phyloP scores from a whole-genome alignment of 2,329 filamentous ascomycete species.

The Ramularia endophylla region DNA sequence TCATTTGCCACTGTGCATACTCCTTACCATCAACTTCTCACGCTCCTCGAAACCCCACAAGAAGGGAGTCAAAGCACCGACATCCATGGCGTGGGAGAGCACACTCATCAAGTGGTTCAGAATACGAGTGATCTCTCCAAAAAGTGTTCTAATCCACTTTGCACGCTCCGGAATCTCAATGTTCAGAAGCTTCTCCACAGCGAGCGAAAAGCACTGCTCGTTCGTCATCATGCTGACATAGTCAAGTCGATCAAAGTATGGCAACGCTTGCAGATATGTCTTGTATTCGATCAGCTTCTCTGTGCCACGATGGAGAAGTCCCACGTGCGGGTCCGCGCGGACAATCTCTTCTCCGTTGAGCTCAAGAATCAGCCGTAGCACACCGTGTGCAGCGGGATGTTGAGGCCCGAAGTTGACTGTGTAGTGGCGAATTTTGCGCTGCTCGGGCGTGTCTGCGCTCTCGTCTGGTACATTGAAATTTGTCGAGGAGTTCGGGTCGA shows the following conservation, averaged over 20 bases:
- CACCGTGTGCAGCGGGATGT: slow-evolving; percentile 96
- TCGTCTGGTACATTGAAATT: slow-evolving; percentile 40
- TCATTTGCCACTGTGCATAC: not conserved
- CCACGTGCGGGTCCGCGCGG: slow-evolving; percentile 93
- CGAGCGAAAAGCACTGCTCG: slow-evolving; percentile 93
- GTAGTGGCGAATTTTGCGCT: slow-evolving; percentile 94
- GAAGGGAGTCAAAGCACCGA: slow-evolving; percentile 96
- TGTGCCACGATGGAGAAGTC: slow-evolving; percentile 89
- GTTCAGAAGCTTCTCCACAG: slow-evolving; percentile 96
- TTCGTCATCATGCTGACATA: slow-evolving; percentile 99
- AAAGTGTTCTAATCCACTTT: slow-evolving; percentile 95
- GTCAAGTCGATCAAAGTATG: slow-evolving; percentile 97
- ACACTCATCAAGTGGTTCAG: slow-evolving; percentile 99
- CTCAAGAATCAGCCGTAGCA: slow-evolving; percentile 95
- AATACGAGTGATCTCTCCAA: slow-evolving; percentile 88
- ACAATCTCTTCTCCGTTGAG: slow-evolving; percentile 97
- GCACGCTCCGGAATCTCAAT: slow-evolving; percentile 91
- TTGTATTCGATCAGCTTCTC: slow-evolving; percentile 99
- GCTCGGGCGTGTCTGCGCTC: slow-evolving; percentile 44
- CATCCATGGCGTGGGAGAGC: slow-evolving; percentile 96
- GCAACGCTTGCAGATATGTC: slow-evolving; percentile 95
- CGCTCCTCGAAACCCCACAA: slow-evolving; percentile 99
- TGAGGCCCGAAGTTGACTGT: slow-evolving; percentile 99
- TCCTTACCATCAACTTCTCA: slow-evolving; percentile 95
- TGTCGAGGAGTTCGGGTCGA: slow-evolving; percentile 37